These are phyloP conservation scores for Fraxinus baroniana DNA, from an alignment of 305 asterid genomes.

Conservation along the genomic window DNA sequence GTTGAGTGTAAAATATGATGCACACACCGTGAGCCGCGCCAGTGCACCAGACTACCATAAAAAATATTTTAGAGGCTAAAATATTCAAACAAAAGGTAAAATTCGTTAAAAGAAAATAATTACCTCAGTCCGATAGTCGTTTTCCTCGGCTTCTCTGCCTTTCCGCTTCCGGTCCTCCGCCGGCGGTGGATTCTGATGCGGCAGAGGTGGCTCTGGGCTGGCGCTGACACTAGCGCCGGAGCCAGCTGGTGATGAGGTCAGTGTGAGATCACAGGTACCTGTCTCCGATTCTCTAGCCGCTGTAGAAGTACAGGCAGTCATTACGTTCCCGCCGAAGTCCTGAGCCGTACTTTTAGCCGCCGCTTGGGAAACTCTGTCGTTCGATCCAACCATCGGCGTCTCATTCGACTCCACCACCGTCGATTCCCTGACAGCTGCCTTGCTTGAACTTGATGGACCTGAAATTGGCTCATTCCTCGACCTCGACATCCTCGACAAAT, in stretches of 20 bases:
- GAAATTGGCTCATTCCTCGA: conserved; percentile 30
- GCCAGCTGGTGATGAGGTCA: conserved; percentile 37
- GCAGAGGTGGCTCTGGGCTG: conserved; percentile 16
- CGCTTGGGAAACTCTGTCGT: conserved; percentile 36
- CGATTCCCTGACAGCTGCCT: conserved; percentile 28
- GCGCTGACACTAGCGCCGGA: conserved; percentile 37
- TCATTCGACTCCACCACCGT: conserved; percentile 56
- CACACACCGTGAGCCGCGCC: neutral
- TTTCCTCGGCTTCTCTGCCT: conserved; percentile 30
- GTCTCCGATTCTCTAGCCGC: conserved; percentile 28
- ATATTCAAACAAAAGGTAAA: neutral
- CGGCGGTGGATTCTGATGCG: conserved; percentile 17
- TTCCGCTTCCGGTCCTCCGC: conserved; percentile 38
- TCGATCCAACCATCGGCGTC: conserved; percentile 37
- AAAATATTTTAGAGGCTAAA: neutral
- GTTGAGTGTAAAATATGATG: too few species aligned
- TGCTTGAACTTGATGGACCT: conserved; percentile 28
- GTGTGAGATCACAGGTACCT: conserved; percentile 32
- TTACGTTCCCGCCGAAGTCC: conserved; percentile 25
- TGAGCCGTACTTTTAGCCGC: conserved; percentile 26
- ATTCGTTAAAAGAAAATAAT: neutral
- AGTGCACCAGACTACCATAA: conserved; percentile 15
- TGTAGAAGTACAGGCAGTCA: conserved; percentile 17
- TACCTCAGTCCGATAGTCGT: conserved; percentile 37
- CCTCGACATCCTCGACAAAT: conserved; percentile 52